phyloP scores from a whole-genome alignment of 1,284 basidiomycete species.

The Sparassis latifolia region DNA sequence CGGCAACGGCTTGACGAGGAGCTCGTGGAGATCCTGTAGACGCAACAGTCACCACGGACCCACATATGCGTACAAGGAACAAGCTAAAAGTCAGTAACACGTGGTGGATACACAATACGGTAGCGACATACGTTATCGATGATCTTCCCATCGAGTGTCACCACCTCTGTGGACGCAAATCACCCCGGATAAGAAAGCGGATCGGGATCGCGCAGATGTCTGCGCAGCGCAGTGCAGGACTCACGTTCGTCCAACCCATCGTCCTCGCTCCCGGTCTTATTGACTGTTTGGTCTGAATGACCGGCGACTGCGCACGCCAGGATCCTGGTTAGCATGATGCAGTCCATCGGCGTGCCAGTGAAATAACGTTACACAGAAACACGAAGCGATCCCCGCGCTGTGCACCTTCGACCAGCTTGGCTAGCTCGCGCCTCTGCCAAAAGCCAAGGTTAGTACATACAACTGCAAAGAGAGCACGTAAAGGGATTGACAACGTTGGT shows the following conservation, averaged over 20 bases:
- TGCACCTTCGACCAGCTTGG: slow-evolving; percentile 21
- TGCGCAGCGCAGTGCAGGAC: slow-evolving; percentile 14
- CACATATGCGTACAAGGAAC: no score
- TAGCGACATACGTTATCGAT: no score
- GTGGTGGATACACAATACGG: no score
- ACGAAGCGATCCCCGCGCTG: slow-evolving; percentile 29
- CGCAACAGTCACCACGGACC: no score
- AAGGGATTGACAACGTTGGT: background rate
- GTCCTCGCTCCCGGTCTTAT: slow-evolving; percentile 6
- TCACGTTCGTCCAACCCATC: slow-evolving; percentile 30
- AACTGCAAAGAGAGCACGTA: background rate
- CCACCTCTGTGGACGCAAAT: no score
- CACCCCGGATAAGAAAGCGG: no score
- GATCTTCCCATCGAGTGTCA: no score
- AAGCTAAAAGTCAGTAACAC: no score
- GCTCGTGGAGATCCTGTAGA: slow-evolving; percentile 29
- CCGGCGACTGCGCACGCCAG: slow-evolving; percentile 5
- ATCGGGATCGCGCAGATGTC: no score
- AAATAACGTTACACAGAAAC: slow-evolving; percentile 26
- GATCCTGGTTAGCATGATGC: background rate
- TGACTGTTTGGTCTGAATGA: slow-evolving; percentile 9
- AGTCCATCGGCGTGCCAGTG: background rate
- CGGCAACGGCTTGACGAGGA: slow-evolving; percentile 35
- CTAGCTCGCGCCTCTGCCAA: slow-evolving; percentile 25
- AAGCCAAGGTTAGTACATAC: no score